Conservation (phyloP, 225 moss, liverwort and hornwort species). For the Anthoceros angustus region DNA sequence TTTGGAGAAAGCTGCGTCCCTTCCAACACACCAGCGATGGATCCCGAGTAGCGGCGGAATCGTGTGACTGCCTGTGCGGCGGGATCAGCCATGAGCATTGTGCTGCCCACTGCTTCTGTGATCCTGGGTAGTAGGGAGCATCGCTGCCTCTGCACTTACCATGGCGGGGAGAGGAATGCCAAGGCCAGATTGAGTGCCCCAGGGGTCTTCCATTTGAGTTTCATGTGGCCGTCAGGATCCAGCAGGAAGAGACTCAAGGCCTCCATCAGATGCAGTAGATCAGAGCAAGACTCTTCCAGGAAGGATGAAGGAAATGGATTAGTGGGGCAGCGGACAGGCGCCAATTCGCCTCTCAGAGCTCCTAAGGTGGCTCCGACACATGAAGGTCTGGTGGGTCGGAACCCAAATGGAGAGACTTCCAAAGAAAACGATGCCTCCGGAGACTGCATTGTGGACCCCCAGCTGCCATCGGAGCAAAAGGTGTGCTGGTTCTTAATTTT, state of each 20-base stretch:
- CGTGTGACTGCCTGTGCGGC: neutral
- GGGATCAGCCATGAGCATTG: neutral
- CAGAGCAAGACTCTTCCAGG: neutral
- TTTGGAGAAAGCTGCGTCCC: too few species aligned
- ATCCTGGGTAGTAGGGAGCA: neutral
- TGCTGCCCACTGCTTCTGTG: neutral
- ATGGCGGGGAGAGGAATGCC: neutral
- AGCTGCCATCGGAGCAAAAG: neutral
- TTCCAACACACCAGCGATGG: neutral
- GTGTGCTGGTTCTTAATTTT: neutral
- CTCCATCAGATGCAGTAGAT: neutral
- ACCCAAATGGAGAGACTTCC: neutral
- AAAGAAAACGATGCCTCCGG: neutral
- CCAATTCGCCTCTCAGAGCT: neutral
- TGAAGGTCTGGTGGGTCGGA: neutral
- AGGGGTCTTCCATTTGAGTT: neutral
- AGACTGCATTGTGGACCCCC: neutral
- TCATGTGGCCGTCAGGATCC: neutral
- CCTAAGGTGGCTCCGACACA: constrained; percentile 1
- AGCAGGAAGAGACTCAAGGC: neutral
- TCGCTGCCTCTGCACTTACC: neutral
- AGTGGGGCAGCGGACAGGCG: neutral
- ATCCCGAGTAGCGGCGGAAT: neutral
- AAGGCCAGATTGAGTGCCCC: neutral
- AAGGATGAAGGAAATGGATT: constrained; percentile 1